Base-by-base conservation (phyloP, 768 basidiomycete genomes). In the Suillus bovinus region DNA sequence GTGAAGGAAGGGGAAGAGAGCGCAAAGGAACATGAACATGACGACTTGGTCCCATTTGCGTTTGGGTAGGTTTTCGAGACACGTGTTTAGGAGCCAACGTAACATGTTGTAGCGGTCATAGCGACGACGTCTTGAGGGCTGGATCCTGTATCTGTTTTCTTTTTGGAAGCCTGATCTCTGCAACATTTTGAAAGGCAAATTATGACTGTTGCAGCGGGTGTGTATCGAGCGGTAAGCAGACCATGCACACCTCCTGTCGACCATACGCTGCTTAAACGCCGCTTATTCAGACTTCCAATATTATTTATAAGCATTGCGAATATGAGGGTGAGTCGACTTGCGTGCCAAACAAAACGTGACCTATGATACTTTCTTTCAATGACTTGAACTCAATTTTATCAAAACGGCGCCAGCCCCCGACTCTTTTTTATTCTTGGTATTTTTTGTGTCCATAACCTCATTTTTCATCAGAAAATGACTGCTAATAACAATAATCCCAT, bases 11-110 rank as follows among this genome's bases (percentile, higher is more conserved):
- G 33, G 39, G 38, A 74, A 58, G 42, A 70, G 49, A 49, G 66
- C 70, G 41, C 63, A 74, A 47, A 24, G 58, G 65, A 73, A 75
- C 63, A 67, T 42, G 61, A 66, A 16, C 33, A 72, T 42, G 59
- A 74, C 47, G 60, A 68, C 42, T 41, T 61, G 66, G n/a, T 72
- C 70, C 69, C 69, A 69, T 34, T 53, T 58, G 9, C 47, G 55
- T 50, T 62, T 63, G 54, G 70, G 63, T 42, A 65, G 16, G 38
- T 44, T 59, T 38, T 59, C 44, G 42, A 63, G 22, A 22, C 54
- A 13, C 29, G n/a, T 39, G 38, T 13, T 39, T 4, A 38, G 17
- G 17, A 56, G 24, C 55, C 38, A 39, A 56, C 17, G 55, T 24
- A 56, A 24, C 3, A 3, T 27, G 7, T 39, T 56, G 36, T 24